These are phyloP conservation scores for Solanum virginianum DNA, from an alignment of 257 asterid genomes.

Conservation along the genomic window DNA sequence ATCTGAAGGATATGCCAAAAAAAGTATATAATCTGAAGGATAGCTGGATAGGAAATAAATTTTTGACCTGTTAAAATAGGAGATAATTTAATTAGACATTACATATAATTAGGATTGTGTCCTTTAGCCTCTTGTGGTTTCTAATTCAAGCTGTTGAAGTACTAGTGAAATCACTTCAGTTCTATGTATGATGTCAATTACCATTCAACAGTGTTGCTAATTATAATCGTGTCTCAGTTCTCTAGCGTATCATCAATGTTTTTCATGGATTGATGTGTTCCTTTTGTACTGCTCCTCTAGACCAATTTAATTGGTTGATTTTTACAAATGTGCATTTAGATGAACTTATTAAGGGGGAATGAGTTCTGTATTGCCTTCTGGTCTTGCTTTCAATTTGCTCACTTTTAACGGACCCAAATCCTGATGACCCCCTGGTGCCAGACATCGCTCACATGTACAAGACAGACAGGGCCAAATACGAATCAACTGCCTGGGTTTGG, in stretches of 20 bases:
- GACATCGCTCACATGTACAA: slow-evolving; percentile 91
- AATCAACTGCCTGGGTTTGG: slow-evolving; percentile 85
- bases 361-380: slow-evolving; percentile 12
- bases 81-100: not conserved
- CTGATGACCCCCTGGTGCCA: slow-evolving; percentile 76
- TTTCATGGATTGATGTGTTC: not conserved
- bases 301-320: not conserved
- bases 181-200: not conserved
- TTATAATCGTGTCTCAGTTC: not conserved
- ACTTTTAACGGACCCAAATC: slow-evolving; percentile 77
- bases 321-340: not conserved
- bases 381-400: slow-evolving; percentile 78
- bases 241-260: not conserved
- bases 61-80: not conserved
- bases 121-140: not conserved
- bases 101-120: not conserved
- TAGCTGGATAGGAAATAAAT: not conserved
- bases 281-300: not conserved
- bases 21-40: not conserved
- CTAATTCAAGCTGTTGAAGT: not conserved
- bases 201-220: not conserved
- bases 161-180: not conserved
- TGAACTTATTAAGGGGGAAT: not conserved
- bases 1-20: not conserved
- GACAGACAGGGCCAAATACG: slow-evolving; percentile 66